These are phyloP conservation scores for Cutaneotrichosporon dermatis DNA, from an alignment of 1,284 basidiomycete species.

Conservation along the genomic window DNA sequence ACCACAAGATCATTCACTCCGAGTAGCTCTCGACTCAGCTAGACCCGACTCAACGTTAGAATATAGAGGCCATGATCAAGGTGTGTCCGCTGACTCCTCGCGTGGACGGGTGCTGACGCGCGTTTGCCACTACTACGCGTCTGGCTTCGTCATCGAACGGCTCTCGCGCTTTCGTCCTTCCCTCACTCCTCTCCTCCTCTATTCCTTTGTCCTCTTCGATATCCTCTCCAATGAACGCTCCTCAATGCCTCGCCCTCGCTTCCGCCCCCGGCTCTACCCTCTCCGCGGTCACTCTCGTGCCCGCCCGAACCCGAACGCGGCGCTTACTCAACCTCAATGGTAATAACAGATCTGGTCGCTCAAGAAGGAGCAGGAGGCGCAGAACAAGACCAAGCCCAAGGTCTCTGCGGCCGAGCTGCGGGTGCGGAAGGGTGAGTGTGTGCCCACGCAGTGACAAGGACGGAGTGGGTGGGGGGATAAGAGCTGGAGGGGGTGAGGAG, in stretches of 20 bases:
- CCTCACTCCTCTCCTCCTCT: neutral
- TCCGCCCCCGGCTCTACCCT: neutral
- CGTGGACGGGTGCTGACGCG: neutral
- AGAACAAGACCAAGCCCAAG: constrained; percentile 92
- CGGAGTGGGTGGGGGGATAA: too few species aligned
- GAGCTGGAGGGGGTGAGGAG: too few species aligned
- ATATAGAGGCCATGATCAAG: constrained; percentile 50
- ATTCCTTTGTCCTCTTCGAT: too few species aligned
- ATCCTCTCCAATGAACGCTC: too few species aligned
- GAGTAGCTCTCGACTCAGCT: too few species aligned
- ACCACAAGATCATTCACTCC: neutral
- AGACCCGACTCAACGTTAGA: neutral
- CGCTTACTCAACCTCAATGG: neutral
- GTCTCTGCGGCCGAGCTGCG: constrained; percentile 95
- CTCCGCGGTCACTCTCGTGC: too few species aligned
- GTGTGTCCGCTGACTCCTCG: constrained; percentile 34
- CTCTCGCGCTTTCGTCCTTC: neutral
- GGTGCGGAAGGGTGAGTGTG: constrained; percentile 89
- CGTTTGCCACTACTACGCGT: neutral
- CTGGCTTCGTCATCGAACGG: too few species aligned
- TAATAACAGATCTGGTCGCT: constrained; percentile 81
- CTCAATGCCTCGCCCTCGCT: neutral
- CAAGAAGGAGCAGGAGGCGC: constrained; percentile 90
- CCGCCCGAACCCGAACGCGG: too few species aligned
- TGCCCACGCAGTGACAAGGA: too few species aligned